Evolutionary conservation across 345 rosid species (phyloP).

Genomic region (Stellera chamaejasme): DNA sequence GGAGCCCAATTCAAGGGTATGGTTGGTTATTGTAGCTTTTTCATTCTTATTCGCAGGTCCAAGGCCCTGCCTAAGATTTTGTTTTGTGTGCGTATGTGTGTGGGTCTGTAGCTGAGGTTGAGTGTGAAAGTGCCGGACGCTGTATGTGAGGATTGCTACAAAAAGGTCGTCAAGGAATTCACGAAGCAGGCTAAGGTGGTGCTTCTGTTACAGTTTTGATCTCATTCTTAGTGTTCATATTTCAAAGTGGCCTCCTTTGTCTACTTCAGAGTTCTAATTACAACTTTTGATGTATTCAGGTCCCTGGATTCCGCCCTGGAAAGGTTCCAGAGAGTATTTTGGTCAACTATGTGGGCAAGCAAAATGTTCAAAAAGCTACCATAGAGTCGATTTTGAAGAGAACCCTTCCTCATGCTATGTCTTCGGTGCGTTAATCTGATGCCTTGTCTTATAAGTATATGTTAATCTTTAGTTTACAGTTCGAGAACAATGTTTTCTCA

Average conservation of each 20-base stretch:
- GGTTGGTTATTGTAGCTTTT: slow-evolving; percentile 16
- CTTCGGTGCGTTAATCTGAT: slow-evolving; percentile 37
- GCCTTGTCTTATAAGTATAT: not conserved
- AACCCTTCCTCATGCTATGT: slow-evolving; percentile 95
- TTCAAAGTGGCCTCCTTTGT: not conserved
- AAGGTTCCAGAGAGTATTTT: slow-evolving; percentile 76
- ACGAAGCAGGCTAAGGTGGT: slow-evolving; percentile 87
- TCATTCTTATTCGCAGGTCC: not conserved
- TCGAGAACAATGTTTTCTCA: not conserved
- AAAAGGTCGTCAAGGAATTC: slow-evolving; percentile 56
- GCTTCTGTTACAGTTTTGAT: not conserved
- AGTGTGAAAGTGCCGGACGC: slow-evolving; percentile 62
- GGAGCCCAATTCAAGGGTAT: slow-evolving; percentile 66
- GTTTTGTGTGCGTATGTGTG: not conserved
- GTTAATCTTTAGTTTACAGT: not conserved
- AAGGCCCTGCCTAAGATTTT: not conserved
- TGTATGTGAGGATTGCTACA: slow-evolving; percentile 76
- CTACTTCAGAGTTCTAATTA: not conserved
- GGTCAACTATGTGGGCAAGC: slow-evolving; percentile 60
- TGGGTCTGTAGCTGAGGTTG: slow-evolving; percentile 44
- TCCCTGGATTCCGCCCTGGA: slow-evolving; percentile 90
- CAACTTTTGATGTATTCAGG: slow-evolving; percentile 21
- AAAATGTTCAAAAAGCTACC: slow-evolving; percentile 60
- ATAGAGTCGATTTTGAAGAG: slow-evolving; percentile 85
- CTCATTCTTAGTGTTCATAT: not conserved